Evolutionary conservation across 2,329 filamentous ascomycete genomes (phyloP).

Genomic region (Metarhizium brunneum): DNA sequence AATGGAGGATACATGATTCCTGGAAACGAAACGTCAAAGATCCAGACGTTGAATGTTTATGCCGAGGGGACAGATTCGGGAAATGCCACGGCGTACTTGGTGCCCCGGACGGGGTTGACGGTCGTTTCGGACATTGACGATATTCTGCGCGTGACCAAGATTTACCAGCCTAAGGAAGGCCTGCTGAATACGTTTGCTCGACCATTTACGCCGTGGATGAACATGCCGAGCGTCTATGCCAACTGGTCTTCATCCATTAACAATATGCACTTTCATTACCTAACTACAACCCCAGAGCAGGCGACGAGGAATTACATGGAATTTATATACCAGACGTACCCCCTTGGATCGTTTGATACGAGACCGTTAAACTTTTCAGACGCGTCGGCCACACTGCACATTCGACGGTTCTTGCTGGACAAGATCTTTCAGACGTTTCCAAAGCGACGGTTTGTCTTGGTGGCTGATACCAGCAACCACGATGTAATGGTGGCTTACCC

Average conservation of each 20-base stretch:
- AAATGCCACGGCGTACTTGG: conserved; percentile 68
- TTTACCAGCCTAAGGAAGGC: conserved; percentile 66
- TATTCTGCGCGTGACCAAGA: conserved; percentile 72
- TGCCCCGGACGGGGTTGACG: conserved; percentile 60
- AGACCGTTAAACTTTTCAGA: conserved; percentile 75
- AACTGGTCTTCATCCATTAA: conserved; percentile 62
- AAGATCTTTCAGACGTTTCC: conserved; percentile 71
- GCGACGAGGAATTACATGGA: conserved; percentile 71
- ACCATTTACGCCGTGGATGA: conserved; percentile 62
- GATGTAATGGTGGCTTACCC: conserved; percentile 64
- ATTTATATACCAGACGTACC: conserved; percentile 71
- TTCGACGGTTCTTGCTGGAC: conserved; percentile 59
- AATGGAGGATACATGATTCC: conserved; percentile 39
- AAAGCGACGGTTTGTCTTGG: conserved; percentile 62
- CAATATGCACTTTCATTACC: conserved; percentile 70
- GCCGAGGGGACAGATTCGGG: conserved; percentile 55
- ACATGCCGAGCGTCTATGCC: conserved; percentile 72
- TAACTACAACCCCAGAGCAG: conserved; percentile 74
- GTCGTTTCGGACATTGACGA: conserved; percentile 73
- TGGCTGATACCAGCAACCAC: conserved; percentile 68
- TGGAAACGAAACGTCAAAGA: conserved; percentile 53
- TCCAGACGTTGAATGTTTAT: conserved; percentile 62
- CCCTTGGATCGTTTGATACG: conserved; percentile 68
- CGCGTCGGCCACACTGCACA: conserved; percentile 58
- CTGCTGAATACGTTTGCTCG: conserved; percentile 68